phyloP scores from a whole-genome alignment of 2,329 filamentous ascomycete genomes.

The Ophiostoma perfectum region DNA sequence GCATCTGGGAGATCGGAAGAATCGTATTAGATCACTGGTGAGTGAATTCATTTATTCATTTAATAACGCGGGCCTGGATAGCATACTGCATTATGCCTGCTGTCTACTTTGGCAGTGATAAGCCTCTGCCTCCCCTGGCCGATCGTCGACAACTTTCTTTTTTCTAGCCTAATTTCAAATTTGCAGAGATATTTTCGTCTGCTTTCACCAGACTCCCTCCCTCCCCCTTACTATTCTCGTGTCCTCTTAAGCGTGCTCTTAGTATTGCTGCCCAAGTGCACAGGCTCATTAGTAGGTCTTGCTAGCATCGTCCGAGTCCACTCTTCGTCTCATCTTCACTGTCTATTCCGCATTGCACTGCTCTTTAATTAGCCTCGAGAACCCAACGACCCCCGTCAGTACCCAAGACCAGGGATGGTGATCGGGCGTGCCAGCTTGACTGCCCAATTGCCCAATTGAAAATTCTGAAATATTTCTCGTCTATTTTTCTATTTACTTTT shows the following conservation, averaged over 20 bases:
- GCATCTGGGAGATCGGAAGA: neutral
- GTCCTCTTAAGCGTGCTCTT: too few species aligned
- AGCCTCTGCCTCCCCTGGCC: neutral
- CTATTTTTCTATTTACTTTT: neutral
- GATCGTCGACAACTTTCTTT: neutral
- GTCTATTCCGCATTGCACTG: too few species aligned
- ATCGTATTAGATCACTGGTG: neutral
- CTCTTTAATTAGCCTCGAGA: too few species aligned
- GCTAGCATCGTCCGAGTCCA: neutral
- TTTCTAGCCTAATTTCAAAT: neutral
- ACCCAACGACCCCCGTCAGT: neutral
- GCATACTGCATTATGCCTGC: neutral
- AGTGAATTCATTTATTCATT: neutral
- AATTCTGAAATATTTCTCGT: neutral
- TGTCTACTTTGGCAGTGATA: neutral
- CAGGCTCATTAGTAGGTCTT: too few species aligned
- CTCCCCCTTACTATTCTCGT: too few species aligned
- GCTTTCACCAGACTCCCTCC: too few species aligned
- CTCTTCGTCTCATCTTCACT: neutral
- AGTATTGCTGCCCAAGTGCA: neutral
- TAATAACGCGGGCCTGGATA: neutral
- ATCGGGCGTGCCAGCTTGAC: neutral
- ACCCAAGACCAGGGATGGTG: conserved; percentile 1
- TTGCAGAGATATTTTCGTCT: neutral
- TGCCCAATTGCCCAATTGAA: conserved; percentile 1